phyloP scores from a whole-genome alignment of 164 flowering plant genomes.

The Annona squamosa region DNA sequence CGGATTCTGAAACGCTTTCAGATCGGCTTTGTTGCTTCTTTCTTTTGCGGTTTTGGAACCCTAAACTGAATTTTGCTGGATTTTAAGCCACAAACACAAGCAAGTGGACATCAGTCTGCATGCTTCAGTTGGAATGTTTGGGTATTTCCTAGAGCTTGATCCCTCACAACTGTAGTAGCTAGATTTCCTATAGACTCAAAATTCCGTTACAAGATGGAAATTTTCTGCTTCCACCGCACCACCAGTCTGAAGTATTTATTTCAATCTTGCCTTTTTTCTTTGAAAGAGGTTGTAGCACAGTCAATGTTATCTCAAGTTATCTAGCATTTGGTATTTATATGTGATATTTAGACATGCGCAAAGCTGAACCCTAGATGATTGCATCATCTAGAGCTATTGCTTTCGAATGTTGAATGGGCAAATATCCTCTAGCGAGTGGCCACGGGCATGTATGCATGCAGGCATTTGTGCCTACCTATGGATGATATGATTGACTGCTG shows the following conservation, averaged over 20 bases:
- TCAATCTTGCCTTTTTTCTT: not conserved
- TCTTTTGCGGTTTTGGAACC: not conserved
- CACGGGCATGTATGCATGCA: no score
- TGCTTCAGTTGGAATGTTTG: not conserved
- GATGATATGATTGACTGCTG: no score
- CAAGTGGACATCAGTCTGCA: not conserved
- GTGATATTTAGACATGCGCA: not conserved
- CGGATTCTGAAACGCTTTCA: not conserved
- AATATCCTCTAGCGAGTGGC: no score
- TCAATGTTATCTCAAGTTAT: not conserved
- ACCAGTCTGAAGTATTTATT: not conserved
- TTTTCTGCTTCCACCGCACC: not conserved
- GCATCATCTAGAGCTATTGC: no score
- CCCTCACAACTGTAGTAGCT: no score
- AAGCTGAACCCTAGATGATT: not conserved
- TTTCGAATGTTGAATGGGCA: no score
- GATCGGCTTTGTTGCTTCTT: not conserved
- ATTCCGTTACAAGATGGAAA: not conserved
- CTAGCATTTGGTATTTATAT: not conserved
- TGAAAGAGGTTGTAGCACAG: not conserved
- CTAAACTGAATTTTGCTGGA: no score
- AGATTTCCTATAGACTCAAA: no score
- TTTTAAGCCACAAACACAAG: no score
- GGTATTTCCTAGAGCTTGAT: not conserved
- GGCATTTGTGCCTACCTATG: no score